phyloP scores from a whole-genome alignment of 2,329 filamentous ascomycete genomes.

The Stachybotrys chartarum region DNA sequence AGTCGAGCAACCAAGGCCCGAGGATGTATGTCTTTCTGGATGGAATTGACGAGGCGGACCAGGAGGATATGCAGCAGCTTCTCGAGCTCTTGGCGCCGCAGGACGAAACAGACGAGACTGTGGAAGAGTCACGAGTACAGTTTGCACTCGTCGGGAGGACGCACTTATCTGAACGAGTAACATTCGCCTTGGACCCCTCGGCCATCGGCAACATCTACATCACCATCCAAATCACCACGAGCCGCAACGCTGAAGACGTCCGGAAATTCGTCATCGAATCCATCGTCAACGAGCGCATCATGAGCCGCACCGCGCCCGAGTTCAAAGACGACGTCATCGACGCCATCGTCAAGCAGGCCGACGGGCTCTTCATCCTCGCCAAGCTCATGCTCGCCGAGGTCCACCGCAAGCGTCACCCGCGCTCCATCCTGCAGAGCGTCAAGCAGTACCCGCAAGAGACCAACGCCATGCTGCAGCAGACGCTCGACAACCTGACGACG shows the following conservation, averaged over 20 bases:
- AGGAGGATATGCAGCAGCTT: constrained; percentile 27
- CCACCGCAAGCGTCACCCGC: constrained; percentile 34
- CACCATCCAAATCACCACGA: constrained; percentile 32
- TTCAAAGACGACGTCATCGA: constrained; percentile 30
- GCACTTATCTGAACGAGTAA: constrained; percentile 30
- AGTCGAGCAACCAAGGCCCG: constrained; percentile 22
- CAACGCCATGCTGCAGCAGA: constrained; percentile 33
- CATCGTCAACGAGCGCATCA: constrained; percentile 28
- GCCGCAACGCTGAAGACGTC: constrained; percentile 36
- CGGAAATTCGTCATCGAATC: constrained; percentile 32
- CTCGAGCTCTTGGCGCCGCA: constrained; percentile 23
- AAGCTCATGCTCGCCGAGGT: constrained; percentile 44
- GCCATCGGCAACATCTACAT: constrained; percentile 23
- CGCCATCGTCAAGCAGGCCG: constrained; percentile 32
- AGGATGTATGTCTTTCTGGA: constrained; percentile 37
- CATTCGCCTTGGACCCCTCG: constrained; percentile 23
- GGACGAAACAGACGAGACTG: constrained; percentile 10
- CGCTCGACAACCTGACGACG: constrained; percentile 31
- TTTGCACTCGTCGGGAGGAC: constrained; percentile 34
- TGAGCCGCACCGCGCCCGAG: constrained; percentile 22
- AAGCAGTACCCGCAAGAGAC: constrained; percentile 35
- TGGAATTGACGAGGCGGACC: constrained; percentile 37
- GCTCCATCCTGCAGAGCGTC: constrained; percentile 36
- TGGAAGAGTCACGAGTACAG: constrained; percentile 18
- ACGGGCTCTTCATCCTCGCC: constrained; percentile 41